Evolutionary conservation across 2,329 filamentous ascomycete genomes (phyloP).

Genomic region (Grosmannia clavigera): DNA sequence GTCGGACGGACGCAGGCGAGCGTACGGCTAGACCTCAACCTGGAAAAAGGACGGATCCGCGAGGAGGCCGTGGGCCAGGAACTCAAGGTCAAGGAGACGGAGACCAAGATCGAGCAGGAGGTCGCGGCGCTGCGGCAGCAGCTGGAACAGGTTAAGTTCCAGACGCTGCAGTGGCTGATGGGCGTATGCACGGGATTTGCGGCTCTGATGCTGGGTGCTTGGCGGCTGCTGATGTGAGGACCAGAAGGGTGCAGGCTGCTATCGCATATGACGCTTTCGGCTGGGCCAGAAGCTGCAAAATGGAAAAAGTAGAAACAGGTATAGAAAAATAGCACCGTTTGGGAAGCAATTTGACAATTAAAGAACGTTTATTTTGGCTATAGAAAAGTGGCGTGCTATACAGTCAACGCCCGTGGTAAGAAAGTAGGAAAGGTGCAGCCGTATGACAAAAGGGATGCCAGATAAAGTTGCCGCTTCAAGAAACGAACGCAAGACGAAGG

Average conservation of each 20-base stretch:
- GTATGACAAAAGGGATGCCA: not conserved
- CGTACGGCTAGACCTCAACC: conserved; percentile 81
- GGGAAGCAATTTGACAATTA: not conserved
- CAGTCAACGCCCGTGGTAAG: not conserved
- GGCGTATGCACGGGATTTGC: conserved; percentile 61
- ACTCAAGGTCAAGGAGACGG: conserved; percentile 96
- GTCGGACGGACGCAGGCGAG: conserved; percentile 89
- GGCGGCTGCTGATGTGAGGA: conserved; percentile 52
- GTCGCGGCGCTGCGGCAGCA: conserved; percentile 81
- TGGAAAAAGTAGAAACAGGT: not conserved
- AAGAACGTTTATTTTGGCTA: not conserved
- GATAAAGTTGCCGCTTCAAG: not conserved
- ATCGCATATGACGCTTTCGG: not conserved
- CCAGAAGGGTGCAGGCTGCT: not conserved
- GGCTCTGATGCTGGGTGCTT: conserved; percentile 55
- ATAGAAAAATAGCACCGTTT: not conserved
- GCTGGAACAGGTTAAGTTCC: conserved; percentile 95
- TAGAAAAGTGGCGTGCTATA: not conserved
- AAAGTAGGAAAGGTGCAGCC: not conserved
- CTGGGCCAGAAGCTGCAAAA: not conserved
- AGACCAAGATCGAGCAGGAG: conserved; percentile 97
- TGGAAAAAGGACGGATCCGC: conserved; percentile 91
- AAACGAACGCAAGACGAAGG: not conserved
- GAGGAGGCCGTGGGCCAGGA: conserved; percentile 96
- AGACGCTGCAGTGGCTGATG: conserved; percentile 96